Base-by-base conservation (phyloP, 73 alveolate genomes). In the Uronychia binucleata region DNA sequence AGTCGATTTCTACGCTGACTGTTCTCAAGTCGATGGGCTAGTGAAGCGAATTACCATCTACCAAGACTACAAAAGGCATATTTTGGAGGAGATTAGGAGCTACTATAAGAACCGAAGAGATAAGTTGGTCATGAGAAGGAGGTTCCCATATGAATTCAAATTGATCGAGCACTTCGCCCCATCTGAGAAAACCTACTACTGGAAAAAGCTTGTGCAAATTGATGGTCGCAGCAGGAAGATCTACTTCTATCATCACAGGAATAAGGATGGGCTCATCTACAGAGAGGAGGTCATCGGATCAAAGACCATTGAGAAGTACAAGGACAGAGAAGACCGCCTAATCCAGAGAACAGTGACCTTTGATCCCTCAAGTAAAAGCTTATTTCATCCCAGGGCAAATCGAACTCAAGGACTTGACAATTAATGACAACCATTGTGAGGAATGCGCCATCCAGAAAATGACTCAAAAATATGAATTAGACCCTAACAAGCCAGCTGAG, bases 311-410 rank as follows among this genome's bases (percentile, higher is more conserved):
- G 98, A 95, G 90, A 80, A 90, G 80, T 96, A 92, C 86, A 86
- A 94, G 86, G 94, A 95, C 58, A 85, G 98, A 77, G 99, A 95
- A 74, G 98, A 95, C 82, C n/a, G n/a, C n/a, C n/a, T n/a, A n/a
- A n/a, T n/a, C n/a, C n/a, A n/a, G n/a, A n/a, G n/a, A n/a, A n/a
- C n/a, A n/a, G n/a, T n/a, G n/a, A n/a, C n/a, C n/a, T n/a, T n/a
- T n/a, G n/a, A n/a, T n/a, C n/a, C n/a, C n/a, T n/a, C n/a, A n/a
- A n/a, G n/a, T n/a, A n/a, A n/a, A n/a, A n/a, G n/a, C n/a, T n/a
- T n/a, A n/a, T n/a, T n/a, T n/a, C n/a, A n/a, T n/a, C n/a, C n/a
- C n/a, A n/a, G n/a, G n/a, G n/a, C n/a, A n/a, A n/a, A n/a, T n/a
- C n/a, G n/a, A n/a, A n/a, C n/a, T n/a, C n/a, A 79, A 31, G 57